Evolutionary conservation across 2,329 filamentous ascomycete genomes (phyloP).

Genomic region (Myriosclerotinia curreyana): DNA sequence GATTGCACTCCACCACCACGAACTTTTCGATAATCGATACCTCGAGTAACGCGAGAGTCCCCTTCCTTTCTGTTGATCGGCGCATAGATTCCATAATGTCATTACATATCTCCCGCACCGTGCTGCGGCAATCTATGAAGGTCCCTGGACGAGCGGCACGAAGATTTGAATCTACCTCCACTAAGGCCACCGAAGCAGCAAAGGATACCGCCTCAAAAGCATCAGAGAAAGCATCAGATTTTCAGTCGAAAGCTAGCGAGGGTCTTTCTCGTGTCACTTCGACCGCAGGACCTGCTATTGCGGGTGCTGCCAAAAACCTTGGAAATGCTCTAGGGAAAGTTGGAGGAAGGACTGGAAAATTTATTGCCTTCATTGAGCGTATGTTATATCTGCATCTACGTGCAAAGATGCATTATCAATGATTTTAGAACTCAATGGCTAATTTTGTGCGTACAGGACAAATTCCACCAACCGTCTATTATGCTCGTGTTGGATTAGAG

Average conservation of each 20-base stretch:
- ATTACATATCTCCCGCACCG: conserved; percentile 36
- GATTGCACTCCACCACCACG: conserved; percentile 30
- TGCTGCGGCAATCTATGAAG: conserved; percentile 37
- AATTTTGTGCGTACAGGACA: conserved; percentile 55
- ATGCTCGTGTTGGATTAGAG: conserved; percentile 84
- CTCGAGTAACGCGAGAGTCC: conserved; percentile 25
- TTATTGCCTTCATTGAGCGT: conserved; percentile 84
- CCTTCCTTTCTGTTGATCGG: conserved; percentile 27
- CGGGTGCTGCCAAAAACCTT: conserved; percentile 66
- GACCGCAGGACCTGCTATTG: conserved; percentile 74
- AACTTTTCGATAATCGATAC: conserved; percentile 33
- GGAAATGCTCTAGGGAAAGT: conserved; percentile 67
- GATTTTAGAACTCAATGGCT: conserved; percentile 29
- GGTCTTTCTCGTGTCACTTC: conserved; percentile 79
- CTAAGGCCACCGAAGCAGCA: conserved; percentile 47
- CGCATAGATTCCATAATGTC: conserved; percentile 35
- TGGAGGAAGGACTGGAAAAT: conserved; percentile 77
- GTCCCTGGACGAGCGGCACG: conserved; percentile 31
- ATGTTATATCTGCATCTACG: conserved; percentile 44
- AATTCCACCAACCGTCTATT: conserved; percentile 85
- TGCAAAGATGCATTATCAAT: conserved; percentile 14
- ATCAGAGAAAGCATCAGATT: conserved; percentile 45
- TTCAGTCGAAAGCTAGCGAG: conserved; percentile 67
- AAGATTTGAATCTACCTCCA: conserved; percentile 59
- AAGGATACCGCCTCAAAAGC: conserved; percentile 46